Conservation (phyloP, 345 rosid species). For the Microthlaspi erraticum region DNA sequence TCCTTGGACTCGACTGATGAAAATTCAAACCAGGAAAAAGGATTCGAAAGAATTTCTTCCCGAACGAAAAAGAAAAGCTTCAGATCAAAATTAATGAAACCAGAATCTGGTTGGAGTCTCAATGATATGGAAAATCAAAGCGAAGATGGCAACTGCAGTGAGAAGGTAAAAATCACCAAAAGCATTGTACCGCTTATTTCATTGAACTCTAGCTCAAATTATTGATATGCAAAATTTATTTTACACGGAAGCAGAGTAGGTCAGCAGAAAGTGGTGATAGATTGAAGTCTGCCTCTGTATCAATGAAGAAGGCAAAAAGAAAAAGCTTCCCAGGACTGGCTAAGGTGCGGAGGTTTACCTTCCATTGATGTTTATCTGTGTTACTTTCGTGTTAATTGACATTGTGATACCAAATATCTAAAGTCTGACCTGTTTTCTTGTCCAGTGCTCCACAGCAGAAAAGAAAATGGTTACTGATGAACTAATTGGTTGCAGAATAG, state of each 20-base stretch:
- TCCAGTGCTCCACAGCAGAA: conserved; percentile 71
- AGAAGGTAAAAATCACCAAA: conserved; percentile 56
- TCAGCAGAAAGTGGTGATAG: conserved; percentile 50
- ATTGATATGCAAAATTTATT: conserved; percentile 16
- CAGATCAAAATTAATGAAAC: conserved; percentile 49
- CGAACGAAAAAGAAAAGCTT: conserved; percentile 48
- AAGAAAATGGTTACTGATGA: conserved; percentile 62
- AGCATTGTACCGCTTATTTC: background rate
- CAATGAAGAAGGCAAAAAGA: conserved; percentile 76
- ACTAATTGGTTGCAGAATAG: conserved; percentile 80
- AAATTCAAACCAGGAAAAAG: conserved; percentile 38
- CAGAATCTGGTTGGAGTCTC: conserved; percentile 52
- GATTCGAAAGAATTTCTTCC: conserved; percentile 50
- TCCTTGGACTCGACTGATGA: conserved; percentile 49
- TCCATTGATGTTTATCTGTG: conserved; percentile 26
- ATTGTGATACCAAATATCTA: conserved; percentile 3
- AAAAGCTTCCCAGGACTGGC: conserved; percentile 69
- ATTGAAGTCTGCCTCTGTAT: conserved; percentile 61
- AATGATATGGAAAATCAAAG: conserved; percentile 52
- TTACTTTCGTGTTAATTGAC: conserved; percentile 22
- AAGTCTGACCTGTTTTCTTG: conserved; percentile 37
- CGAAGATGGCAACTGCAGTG: conserved; percentile 55
- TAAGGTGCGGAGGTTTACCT: conserved; percentile 58
- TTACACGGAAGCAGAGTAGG: conserved; percentile 47
- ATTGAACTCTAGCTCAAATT: conserved; percentile 18